phyloP scores from a whole-genome alignment of 805 yeast species.

The Ogataea wickerhamii region DNA sequence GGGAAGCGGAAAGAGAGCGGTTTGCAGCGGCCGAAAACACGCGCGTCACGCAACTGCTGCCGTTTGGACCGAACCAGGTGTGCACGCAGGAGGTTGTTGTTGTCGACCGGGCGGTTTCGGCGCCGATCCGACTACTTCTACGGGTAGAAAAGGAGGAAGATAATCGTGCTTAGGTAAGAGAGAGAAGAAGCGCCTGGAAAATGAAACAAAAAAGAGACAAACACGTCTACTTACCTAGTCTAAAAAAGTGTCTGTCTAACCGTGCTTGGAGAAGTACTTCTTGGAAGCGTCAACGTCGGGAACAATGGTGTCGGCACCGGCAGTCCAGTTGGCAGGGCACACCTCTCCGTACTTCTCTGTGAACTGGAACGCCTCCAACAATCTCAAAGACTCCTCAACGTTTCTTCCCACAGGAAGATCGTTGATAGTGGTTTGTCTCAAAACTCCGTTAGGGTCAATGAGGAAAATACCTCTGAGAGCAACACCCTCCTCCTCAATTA shows the following conservation, averaged over 20 bases:
- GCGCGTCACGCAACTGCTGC: slow-evolving; percentile 11
- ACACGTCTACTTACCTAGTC: too few species aligned
- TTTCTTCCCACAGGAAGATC: slow-evolving; percentile 99
- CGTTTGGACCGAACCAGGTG: slow-evolving; percentile 14
- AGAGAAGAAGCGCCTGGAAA: too few species aligned
- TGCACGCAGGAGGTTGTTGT: slow-evolving; percentile 14
- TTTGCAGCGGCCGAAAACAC: neutral
- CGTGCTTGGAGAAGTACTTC: slow-evolving; percentile 65
- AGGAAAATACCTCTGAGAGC: slow-evolving; percentile 98
- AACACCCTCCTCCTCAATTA: slow-evolving; percentile 92
- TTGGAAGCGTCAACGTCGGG: slow-evolving; percentile 75
- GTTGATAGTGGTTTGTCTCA: slow-evolving; percentile 97
- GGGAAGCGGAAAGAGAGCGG: slow-evolving; percentile 3
- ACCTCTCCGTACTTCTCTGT: slow-evolving; percentile 99
- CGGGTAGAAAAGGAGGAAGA: too few species aligned
- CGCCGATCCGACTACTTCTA: too few species aligned
- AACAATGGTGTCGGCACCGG: slow-evolving; percentile 90
- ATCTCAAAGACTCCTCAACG: slow-evolving; percentile 96
- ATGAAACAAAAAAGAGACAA: neutral
- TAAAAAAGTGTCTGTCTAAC: slow-evolving; percentile 14
- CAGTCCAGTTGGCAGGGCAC: slow-evolving; percentile 99
- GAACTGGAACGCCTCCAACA: slow-evolving; percentile 99
- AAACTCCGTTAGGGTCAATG: slow-evolving; percentile 91
- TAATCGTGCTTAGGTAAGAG: too few species aligned
- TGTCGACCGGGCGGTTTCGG: slow-evolving; percentile 14